Evolutionary conservation across 1,284 basidiomycete genomes (phyloP).

Genomic region (Abortiporus biennis): DNA sequence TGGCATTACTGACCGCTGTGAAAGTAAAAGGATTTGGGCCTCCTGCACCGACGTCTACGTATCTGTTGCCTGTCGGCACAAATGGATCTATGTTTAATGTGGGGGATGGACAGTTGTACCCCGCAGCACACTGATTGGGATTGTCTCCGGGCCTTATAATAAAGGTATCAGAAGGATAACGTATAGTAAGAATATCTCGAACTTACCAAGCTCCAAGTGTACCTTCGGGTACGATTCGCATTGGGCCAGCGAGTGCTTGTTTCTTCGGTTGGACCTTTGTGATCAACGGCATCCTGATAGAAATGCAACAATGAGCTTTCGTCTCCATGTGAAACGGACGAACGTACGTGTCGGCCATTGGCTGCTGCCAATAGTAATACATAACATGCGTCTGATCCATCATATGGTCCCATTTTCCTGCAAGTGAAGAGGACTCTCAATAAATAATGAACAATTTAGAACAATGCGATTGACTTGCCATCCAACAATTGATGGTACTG

Average conservation of each 20-base stretch:
- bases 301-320: neutral
- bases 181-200: neutral
- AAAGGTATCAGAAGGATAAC: neutral
- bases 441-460: neutral
- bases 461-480: slow-evolving; percentile 28
- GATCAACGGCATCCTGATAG: slow-evolving; percentile 45
- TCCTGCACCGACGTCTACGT: slow-evolving; percentile 56
- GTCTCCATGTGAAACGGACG: neutral
- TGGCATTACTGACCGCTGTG: slow-evolving; percentile 40
- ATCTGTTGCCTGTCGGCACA: slow-evolving; percentile 44
- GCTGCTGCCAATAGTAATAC: slow-evolving; percentile 69
- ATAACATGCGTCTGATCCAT: slow-evolving; percentile 63
- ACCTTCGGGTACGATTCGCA: slow-evolving; percentile 58
- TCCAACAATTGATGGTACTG: slow-evolving; percentile 55
- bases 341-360: slow-evolving; percentile 51
- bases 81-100: slow-evolving; percentile 48
- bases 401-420: slow-evolving; percentile 58
- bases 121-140: slow-evolving; percentile 42
- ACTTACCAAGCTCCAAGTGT: slow-evolving; percentile 50
- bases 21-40: slow-evolving; percentile 55
- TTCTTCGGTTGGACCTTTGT: slow-evolving; percentile 52
- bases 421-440: neutral
- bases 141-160: slow-evolving; percentile 54
- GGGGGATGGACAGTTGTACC: slow-evolving; percentile 47
- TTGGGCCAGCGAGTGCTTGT: slow-evolving; percentile 49